Base-by-base conservation (phyloP, 2,329 filamentous ascomycete genomes). In the Thelonectria olida region DNA sequence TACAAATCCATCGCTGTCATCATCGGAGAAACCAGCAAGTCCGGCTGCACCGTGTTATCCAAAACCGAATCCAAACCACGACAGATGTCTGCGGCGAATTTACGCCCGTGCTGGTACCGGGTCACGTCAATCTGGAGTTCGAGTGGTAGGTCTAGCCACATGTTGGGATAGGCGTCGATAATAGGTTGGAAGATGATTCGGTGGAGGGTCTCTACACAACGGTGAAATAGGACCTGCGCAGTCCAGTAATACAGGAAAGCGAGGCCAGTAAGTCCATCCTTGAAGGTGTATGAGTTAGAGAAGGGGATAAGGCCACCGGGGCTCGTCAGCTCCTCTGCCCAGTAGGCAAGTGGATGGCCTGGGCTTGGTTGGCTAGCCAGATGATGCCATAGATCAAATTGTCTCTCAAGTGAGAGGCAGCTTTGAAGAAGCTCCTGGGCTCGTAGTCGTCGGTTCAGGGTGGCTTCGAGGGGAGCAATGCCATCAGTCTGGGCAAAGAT, bases 181-280 rank as follows among this genome's bases (percentile, higher is more conserved):
- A 80, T 78, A 0, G 81, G 78, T 59, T 84, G 76, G 61, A 79
- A 80, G 44, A 84, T 76, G 58, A 74, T 72, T 23, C 76, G 73
- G 58, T 85, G 77, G 15, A 88, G 72, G 15, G 69, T 67, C 59
- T 80, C 79, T 39, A 86, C 78, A 65, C 79, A 83, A 9, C 79
- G 81, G 62, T 82, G 80, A 47, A 88, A 79, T 12, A 81, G 65
- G 25, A 86, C 75, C 45, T 84, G 79, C 1, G 80, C 72, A 62
- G 82, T 79, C 85, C 85, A 87, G 71, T 85, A 86, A 68, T 84
- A 82, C 12, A 85, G 71, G 63, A 86, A 81, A 45, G 78, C 77
- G 28, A 85, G 64, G 1, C 84, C 81, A 0, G 81, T 78, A 12
- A 76, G 66, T 17, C 76, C 69, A 65, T 83, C 79, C 25, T 74